Base-by-base conservation (phyloP, 192 early-diverging fungal genomes). In the Coemansia sp. region DNA sequence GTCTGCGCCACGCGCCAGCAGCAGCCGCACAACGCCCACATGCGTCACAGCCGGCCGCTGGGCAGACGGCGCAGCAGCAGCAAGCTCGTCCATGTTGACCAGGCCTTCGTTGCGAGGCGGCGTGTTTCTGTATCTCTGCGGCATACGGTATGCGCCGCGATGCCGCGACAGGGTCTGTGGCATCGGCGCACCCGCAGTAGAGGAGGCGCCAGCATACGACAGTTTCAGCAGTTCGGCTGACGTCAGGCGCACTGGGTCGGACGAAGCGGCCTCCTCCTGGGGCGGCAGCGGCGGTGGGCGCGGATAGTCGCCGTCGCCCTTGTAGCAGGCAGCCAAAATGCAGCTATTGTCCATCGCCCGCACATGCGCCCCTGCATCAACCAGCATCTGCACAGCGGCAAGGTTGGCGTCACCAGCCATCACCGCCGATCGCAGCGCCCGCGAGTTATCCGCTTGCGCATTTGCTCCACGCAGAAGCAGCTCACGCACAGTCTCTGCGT, bases 251-350 rank as follows among this genome's bases (percentile, higher is more conserved):
- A 38, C 7, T 2, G 34, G n/a, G n/a, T n/a, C n/a, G n/a, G n/a
- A n/a, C n/a, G n/a, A n/a, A n/a, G n/a, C n/a, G n/a, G n/a, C n/a
- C n/a, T n/a, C n/a, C n/a, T n/a, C n/a, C n/a, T n/a, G n/a, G n/a
- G n/a, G n/a, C n/a, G n/a, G n/a, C 30, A 54, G 23, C 14, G 47
- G 65, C 28, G 50, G 50, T 13, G 72, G 72, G 27, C 34, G 52
- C 40, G 64, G 61, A 15, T 54, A 31, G 22, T 30, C 19, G 36
- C 79, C 79, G 38, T 81, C 79, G 60, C 79, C 79, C 29, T 61
- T 60, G 54, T 75, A 81, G 50, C 58, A 57, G 9, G 79, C 79
- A 2, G 79, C 65, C 34, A 81, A 45, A 17, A 81, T 31, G 36
- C 73, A 68, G 66, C 69, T 75, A 33, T 81, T 50, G 63, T 65